These are phyloP conservation scores for Sungouiozyma intestinalis DNA, from an alignment of 805 yeast genomes.

Conservation along the genomic window DNA sequence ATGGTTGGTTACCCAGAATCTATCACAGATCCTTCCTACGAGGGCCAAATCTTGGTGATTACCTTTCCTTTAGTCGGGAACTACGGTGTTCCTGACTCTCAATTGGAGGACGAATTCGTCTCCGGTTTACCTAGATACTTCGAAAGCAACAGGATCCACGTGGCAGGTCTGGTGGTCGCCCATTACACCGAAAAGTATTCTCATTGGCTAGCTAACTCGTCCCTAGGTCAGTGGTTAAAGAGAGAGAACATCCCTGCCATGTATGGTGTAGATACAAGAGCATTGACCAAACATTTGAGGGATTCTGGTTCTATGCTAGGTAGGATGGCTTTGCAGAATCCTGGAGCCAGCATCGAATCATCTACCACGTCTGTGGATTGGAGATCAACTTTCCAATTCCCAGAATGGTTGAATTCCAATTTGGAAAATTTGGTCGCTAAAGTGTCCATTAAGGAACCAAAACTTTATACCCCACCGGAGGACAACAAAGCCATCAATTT, in stretches of 20 bases:
- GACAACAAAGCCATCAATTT: constrained; percentile 29
- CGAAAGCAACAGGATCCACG: constrained; percentile 85
- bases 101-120: constrained; percentile 60
- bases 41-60: constrained; percentile 93
- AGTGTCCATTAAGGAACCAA: constrained; percentile 74
- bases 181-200: constrained; percentile 94
- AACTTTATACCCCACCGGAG: constrained; percentile 60
- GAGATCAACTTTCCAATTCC: constrained; percentile 54
- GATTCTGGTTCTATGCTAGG: constrained; percentile 89
- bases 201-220: constrained; percentile 85
- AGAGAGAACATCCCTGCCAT: constrained; percentile 89
- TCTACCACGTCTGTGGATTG: constrained; percentile 35
- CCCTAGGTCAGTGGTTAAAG: constrained; percentile 88
- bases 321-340: constrained; percentile 59
- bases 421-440: constrained; percentile 81
- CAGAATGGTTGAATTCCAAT: constrained; percentile 93
- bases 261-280: constrained; percentile 96
- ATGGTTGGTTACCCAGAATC: constrained; percentile 99
- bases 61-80: constrained; percentile 96
- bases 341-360: constrained; percentile 24
- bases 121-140: constrained; percentile 80
- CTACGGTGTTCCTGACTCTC: constrained; percentile 96
- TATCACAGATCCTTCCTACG: constrained; percentile 95
- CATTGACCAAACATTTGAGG: constrained; percentile 86
- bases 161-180: constrained; percentile 94